phyloP scores from a whole-genome alignment of 805 yeast species.

The Babjeviella inositovora region DNA sequence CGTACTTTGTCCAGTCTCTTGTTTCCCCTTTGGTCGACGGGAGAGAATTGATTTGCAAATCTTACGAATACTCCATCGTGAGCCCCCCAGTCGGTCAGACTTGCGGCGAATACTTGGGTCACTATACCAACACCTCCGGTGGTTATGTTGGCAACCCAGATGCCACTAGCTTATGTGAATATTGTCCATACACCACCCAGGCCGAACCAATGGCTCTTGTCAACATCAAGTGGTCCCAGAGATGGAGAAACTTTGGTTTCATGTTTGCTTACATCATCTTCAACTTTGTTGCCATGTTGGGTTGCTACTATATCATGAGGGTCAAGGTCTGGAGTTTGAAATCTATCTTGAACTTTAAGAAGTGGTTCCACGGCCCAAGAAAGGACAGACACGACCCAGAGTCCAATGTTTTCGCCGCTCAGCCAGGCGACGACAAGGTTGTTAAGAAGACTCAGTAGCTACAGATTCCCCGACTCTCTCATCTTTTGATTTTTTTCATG shows the following conservation, averaged over 20 bases:
- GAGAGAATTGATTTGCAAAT: slow-evolving; percentile 16
- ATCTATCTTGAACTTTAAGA: slow-evolving; percentile 14
- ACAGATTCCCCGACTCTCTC: too few relatives aligned
- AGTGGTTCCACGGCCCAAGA: slow-evolving; percentile 22
- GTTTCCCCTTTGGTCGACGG: slow-evolving; percentile 20
- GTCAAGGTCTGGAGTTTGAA: slow-evolving; percentile 7
- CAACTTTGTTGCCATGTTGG: slow-evolving; percentile 20
- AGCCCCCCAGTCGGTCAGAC: slow-evolving; percentile 29
- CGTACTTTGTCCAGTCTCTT: slow-evolving; percentile 26
- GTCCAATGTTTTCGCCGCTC: slow-evolving; percentile 19
- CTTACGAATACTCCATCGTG: slow-evolving; percentile 16
- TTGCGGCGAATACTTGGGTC: slow-evolving; percentile 25
- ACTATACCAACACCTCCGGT: slow-evolving; percentile 14
- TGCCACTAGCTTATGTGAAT: slow-evolving; percentile 13
- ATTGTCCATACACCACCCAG: slow-evolving; percentile 12
- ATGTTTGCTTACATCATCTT: slow-evolving; percentile 24
- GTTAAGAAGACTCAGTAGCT: slow-evolving; percentile 9
- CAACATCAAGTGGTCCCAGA: slow-evolving; percentile 20
- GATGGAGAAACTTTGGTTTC: slow-evolving; percentile 57
- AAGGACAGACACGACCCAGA: slow-evolving; percentile 31
- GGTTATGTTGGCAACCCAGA: slow-evolving; percentile 27
- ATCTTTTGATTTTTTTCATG: too few relatives aligned
- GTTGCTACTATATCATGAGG: slow-evolving; percentile 16
- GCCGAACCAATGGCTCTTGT: slow-evolving; percentile 14
- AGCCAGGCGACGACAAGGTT: slow-evolving; percentile 19